Base-by-base conservation (phyloP, 768 basidiomycete species). In the Suillus variegatus region DNA sequence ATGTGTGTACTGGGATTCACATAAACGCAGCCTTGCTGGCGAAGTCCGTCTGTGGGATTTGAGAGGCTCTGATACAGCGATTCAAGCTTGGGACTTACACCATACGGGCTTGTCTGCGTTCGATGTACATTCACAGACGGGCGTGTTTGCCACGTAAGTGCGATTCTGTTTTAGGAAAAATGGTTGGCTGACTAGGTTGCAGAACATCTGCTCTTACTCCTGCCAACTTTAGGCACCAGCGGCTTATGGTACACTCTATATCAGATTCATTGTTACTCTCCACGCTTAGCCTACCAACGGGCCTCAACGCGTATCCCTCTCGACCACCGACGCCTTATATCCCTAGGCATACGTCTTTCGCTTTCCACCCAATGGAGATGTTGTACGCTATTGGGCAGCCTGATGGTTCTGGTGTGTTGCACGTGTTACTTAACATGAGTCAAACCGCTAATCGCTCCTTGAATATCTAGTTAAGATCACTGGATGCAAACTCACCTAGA, bases 31-130 rank as follows among this genome's bases (percentile, higher is more conserved):
- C 71, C 76, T 94, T 74, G 91, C 93, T 71, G 97, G 97, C 1
- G 88, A 93, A 70, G 90, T 97, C 49, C 92, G 92, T 71, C 77
- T 99, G 10, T 99, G 95, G 90, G 97, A 99, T 76, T 79, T 92
- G 38, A 88, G 97, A 63, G 83, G 85, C 20, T 69, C 82, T 3
- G 86, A 91, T 52, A 77, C 76, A 38, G 84, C 93, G 6, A 73
- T 86, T 14, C 81, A 86, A 58, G 84, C 85, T 46, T 88, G 91
- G 84, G 83, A 90, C 46, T 74, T 87, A 28, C 86, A 90, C 68
- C 84, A 86, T 2, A 78, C 87, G 38, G 95, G 95, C 12, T 80
- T 98, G 56, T 87, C 93, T 12, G 85, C 90, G 1, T 91, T 99
- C 69, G 95, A 97, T 68, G 88, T 93, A 1, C 97, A 99, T 76